Evolutionary conservation across 306 rosid genomes (phyloP), one percentile per base, ranked within the genome.

Genomic region (Vachellia collinsii): DNA sequence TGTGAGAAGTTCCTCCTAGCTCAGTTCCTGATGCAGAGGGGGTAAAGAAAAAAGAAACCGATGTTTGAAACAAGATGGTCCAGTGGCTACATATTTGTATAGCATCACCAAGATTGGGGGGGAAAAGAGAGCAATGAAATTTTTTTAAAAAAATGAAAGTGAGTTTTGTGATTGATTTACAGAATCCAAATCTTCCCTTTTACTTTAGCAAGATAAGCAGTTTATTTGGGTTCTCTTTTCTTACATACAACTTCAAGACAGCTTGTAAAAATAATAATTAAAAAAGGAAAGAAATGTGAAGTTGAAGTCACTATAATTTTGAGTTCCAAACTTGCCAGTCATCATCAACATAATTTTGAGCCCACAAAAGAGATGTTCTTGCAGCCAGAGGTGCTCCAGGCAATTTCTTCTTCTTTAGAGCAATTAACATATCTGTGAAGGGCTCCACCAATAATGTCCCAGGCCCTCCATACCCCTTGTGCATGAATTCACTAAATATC

Each of bases 381-480:
- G 97, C 91, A 39, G 97, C 97, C 77, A 85, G 63, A 58, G 91
- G 82, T 62, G 91, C 89, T 61, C 91, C 93, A 14, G 87, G 88
- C 51, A 89, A 66, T 59, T 84, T 83, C 76, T 72, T 85, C 78
- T 89, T 81, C 51, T 87, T 89, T 63, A 85, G 80, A 70, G 88
- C 86, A 82, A 89, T 68, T 69, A 90, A 11, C 88, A 90, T 80
- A 76, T 86, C 87, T 16, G 98, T 90, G 88, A 88, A 91, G 74
- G 97, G 94, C 86, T 90, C 91, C 82, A 90, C 91, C 89, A 93
- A 78, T 83, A 93, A 84, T 81, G 94, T 93, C 65, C 90, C 97
- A 41, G 93, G 90, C 71, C 97, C 91, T 79, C 94, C 94, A 85
- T 90, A 91, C 81, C 87, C 90, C 77, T 82, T 83, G 80, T 16